phyloP scores from a whole-genome alignment of 139 green algal genomes.

The Haematococcus lacustris region DNA sequence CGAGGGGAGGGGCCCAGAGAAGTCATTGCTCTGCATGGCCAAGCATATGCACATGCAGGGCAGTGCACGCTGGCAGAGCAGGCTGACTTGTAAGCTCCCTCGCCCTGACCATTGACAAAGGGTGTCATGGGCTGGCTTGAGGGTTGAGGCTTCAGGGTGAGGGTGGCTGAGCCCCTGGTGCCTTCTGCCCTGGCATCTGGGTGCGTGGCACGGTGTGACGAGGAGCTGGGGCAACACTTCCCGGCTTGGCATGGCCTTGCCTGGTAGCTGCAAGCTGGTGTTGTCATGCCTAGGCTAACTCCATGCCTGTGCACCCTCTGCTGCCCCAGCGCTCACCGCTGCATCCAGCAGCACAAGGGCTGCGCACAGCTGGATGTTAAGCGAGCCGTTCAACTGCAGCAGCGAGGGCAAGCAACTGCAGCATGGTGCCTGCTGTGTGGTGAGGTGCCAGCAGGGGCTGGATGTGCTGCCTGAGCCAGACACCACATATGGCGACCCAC shows the following conservation, averaged over 20 bases:
- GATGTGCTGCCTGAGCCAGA: not conserved
- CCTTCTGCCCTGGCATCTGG: not conserved
- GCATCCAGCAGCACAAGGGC: too few relatives aligned
- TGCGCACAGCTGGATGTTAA: too few relatives aligned
- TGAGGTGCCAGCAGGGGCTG: too few relatives aligned
- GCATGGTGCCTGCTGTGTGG: too few relatives aligned
- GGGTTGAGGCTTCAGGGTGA: not conserved
- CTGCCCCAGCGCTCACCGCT: conserved; percentile 4
- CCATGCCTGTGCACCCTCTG: too few relatives aligned
- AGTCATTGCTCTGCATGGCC: conserved; percentile 14
- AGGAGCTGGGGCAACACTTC: too few relatives aligned
- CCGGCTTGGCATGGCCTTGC: too few relatives aligned
- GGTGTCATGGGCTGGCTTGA: too few relatives aligned
- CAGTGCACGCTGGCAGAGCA: not conserved
- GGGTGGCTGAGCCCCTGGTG: not conserved
- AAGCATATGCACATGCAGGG: not conserved
- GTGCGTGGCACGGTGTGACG: too few relatives aligned
- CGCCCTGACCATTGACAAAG: not conserved
- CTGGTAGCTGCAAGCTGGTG: not conserved
- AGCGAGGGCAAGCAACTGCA: too few relatives aligned
- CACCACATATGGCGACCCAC: not conserved
- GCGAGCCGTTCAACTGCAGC: too few relatives aligned
- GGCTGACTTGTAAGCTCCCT: not conserved
- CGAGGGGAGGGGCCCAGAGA: conserved; percentile 7
- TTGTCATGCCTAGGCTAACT: not conserved